Percentiles rank a stretch among this genome's conserved stretches.
These are phyloP conservation scores for Acanthamoeba royreba DNA, from an alignment of 208 protist species.

Conservation along the genomic window DNA sequence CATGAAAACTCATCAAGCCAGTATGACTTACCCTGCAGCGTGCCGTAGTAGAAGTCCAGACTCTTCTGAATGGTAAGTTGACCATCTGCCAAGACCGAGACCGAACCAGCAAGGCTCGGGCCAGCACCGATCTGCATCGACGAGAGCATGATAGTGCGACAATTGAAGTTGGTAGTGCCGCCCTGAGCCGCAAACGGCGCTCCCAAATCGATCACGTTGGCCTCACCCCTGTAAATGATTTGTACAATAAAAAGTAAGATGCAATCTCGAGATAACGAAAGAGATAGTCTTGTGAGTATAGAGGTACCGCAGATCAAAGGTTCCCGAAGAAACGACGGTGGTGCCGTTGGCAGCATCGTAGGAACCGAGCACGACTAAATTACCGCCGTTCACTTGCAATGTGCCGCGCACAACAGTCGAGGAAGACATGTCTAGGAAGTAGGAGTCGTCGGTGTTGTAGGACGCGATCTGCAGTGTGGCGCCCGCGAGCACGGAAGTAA, in stretches of 20 bases:
- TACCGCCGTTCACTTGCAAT: neutral
- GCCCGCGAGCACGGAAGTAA: neutral
- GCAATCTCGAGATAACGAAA: no score
- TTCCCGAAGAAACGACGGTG: neutral
- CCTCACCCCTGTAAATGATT: no score
- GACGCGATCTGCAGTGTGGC: neutral
- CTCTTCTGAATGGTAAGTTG: neutral
- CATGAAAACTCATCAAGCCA: no score
- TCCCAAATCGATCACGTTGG: constrained; percentile 3
- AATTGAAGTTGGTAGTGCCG: constrained; percentile 41
- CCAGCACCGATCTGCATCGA: neutral
- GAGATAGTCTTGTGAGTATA: no score
- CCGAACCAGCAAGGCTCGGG: neutral
- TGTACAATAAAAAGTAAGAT: no score
- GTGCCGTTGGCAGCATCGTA: neutral
- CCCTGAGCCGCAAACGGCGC: neutral
- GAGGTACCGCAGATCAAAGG: neutral
- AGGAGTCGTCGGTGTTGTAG: neutral
- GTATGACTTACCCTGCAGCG: no score
- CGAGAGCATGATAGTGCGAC: neutral
- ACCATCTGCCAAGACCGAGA: neutral
- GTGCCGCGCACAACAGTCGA: neutral
- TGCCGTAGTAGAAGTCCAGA: neutral
- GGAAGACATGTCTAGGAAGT: neutral
- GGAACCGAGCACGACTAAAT: neutral